A percentile compares a stretch with the other conserved stretches of the same genome.
phyloP scores from a whole-genome alignment of 1,139 yeast genomes.

The Scheffersomyces insectosa region DNA sequence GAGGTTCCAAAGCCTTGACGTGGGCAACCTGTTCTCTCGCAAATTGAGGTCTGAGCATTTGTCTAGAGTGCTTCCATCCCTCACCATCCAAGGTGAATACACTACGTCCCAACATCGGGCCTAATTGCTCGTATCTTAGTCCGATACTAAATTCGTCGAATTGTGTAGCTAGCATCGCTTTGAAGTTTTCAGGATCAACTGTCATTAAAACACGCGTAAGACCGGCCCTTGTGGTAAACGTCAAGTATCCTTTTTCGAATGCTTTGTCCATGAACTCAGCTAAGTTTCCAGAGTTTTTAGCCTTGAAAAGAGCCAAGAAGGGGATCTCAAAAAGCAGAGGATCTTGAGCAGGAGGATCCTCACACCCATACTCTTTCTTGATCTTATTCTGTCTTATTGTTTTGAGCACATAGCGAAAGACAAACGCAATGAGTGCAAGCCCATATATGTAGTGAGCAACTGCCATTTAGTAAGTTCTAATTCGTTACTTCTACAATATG shows the following conservation, averaged over 20 bases:
- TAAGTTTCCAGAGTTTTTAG: not conserved
- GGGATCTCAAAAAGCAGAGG: slow-evolving; percentile 3
- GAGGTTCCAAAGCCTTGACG: slow-evolving; percentile 11
- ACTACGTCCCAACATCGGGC: slow-evolving; percentile 12
- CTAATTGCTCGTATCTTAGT: slow-evolving; percentile 9
- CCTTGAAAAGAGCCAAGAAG: not conserved
- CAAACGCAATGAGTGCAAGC: no score
- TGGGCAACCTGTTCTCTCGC: slow-evolving; percentile 14
- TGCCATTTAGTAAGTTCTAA: no score
- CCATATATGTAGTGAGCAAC: no score
- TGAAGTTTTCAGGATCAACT: slow-evolving; percentile 10
- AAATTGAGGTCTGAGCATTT: slow-evolving; percentile 14
- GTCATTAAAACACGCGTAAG: slow-evolving; percentile 5
- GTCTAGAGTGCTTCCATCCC: slow-evolving; percentile 16
- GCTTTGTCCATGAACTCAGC: not conserved
- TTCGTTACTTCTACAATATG: no score
- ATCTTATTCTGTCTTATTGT: no score
- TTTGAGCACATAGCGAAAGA: no score
- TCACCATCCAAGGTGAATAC: slow-evolving; percentile 14
- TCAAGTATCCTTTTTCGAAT: not conserved
- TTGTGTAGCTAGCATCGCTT: slow-evolving; percentile 11
- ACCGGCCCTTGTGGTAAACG: not conserved
- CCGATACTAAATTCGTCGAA: slow-evolving; percentile 14
- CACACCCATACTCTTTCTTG: slow-evolving; percentile 12
- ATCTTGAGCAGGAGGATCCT: slow-evolving; percentile 5